Evolutionary conservation across 2,329 filamentous ascomycete genomes (phyloP), one percentile per base, ranked within the genome.

Genomic region (Chlorencoelia australis): DNA sequence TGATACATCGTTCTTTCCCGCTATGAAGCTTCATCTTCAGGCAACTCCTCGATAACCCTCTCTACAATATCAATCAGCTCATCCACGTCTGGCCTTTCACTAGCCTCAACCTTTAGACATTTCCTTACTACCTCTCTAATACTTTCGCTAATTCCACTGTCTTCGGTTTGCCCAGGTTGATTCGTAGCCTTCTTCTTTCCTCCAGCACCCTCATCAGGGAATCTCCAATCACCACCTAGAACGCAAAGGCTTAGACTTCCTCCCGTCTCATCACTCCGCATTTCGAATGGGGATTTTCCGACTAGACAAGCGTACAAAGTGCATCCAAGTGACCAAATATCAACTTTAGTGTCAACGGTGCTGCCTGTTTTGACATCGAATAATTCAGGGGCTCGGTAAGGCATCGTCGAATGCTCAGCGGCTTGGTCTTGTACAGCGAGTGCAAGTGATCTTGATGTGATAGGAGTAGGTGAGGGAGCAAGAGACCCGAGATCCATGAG

Each of bases 401-500:
- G 88, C 89, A 98, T 96, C 26, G 91, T 98, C 47, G 80, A 89
- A 67, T 96, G 89, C 60, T 98, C 91, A 37, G 89, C 91, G 15
- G 91, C 91, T 26, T 77, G 83, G 60, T 98, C 91, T 63, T 96
- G 91, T 22, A 94, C 83, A 35, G 88, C 85, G 31, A 98, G 75
- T 29, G 91, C 91, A 37, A 93, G 71, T 3, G 86, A 93, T 43
- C 89, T 80, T 13, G 84, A 91, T 4, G 89, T 94, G 49, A 96
- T 89, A 17, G 84, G 75, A 39, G 86, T 84, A 2, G 91, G 91
- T 2, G 85, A 87, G 13, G 82, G 82, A 26, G 86, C 82, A 39
- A 98, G 69, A 39, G 87, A 95, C 45, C 91, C 91, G 16, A 98
- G 77, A 58, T 98, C 91, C 91, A 98, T 98, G 22, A 98, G 73